Percentiles rank a stretch among this genome's conserved stretches.
These are phyloP conservation scores for Chlorella sp. DNA, from an alignment of 139 green algal species.

Conservation along the genomic window DNA sequence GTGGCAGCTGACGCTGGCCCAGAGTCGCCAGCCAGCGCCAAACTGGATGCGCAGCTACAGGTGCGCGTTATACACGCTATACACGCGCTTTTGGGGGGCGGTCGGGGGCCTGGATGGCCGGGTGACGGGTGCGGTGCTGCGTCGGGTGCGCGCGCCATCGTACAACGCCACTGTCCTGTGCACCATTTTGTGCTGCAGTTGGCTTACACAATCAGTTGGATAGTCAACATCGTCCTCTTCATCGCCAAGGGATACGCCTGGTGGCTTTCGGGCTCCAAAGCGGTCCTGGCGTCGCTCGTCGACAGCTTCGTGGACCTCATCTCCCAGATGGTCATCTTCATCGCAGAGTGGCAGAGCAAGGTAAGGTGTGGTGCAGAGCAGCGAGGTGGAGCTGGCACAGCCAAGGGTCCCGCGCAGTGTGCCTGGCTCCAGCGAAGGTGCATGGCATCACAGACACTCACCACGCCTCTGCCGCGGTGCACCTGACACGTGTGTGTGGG, in stretches of 20 bases:
- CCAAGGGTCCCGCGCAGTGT: background rate
- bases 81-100: too few relatives aligned
- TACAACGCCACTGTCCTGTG: too few relatives aligned
- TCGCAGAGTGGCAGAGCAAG: constrained; percentile 39
- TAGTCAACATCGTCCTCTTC: constrained; percentile 27
- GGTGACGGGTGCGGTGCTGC: too few relatives aligned
- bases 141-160: too few relatives aligned
- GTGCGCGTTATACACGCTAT: too few relatives aligned
- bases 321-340: constrained; percentile 55
- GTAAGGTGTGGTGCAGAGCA: background rate
- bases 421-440: background rate
- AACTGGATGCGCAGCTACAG: too few relatives aligned
- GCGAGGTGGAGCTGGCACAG: background rate
- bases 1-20: too few relatives aligned
- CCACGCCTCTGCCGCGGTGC: too few relatives aligned
- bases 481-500: too few relatives aligned
- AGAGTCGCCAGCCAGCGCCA: too few relatives aligned
- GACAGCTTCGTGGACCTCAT: constrained; percentile 65
- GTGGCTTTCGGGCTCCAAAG: constrained; percentile 33
- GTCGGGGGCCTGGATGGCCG: too few relatives aligned
- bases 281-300: constrained; percentile 54
- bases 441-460: too few relatives aligned
- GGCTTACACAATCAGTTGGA: constrained; percentile 21
- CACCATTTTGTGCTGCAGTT: constrained; percentile 9
- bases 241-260: constrained; percentile 34